A percentile compares a stretch with the other conserved stretches of the same genome.
Conservation (phyloP, 306 rosid genomes). For the Mucuna pruriens region DNA sequence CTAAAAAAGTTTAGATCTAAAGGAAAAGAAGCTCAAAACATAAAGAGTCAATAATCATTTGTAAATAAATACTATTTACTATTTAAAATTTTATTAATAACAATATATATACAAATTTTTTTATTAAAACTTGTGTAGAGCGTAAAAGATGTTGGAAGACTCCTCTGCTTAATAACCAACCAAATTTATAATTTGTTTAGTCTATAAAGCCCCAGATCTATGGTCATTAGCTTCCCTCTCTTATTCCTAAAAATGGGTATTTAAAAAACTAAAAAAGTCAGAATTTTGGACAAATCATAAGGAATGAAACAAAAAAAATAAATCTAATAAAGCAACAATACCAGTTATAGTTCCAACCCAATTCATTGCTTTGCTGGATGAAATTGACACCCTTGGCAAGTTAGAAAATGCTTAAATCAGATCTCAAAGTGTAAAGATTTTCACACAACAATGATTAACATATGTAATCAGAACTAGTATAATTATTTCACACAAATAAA, state of each 20-base stretch:
- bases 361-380: constrained; percentile 76
- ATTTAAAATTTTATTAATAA: too few species aligned
- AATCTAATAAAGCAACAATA: background rate
- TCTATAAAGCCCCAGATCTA: constrained; percentile 87
- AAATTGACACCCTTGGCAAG: constrained; percentile 80
- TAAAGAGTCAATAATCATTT: too few species aligned
- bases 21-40: too few species aligned
- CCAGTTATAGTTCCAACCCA: constrained; percentile 86
- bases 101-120: too few species aligned
- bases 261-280: background rate
- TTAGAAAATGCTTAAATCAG: constrained; percentile 78
- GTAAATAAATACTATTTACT: too few species aligned
- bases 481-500: background rate
- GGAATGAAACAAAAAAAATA: constrained; percentile 14
- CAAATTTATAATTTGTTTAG: constrained; percentile 86
- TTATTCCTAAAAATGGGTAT: constrained; percentile 63
- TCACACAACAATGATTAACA: constrained; percentile 18
- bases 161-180: constrained; percentile 84
- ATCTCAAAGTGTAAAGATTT: constrained; percentile 53
- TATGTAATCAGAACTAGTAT: background rate
- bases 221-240: constrained; percentile 83
- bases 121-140: constrained; percentile 97
- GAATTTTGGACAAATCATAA: background rate
- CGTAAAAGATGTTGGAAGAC: constrained; percentile 82
- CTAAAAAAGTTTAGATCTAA: too few species aligned